phyloP scores from a whole-genome alignment of 768 basidiomycete genomes.

The Chalciporus pseudorubinellus region DNA sequence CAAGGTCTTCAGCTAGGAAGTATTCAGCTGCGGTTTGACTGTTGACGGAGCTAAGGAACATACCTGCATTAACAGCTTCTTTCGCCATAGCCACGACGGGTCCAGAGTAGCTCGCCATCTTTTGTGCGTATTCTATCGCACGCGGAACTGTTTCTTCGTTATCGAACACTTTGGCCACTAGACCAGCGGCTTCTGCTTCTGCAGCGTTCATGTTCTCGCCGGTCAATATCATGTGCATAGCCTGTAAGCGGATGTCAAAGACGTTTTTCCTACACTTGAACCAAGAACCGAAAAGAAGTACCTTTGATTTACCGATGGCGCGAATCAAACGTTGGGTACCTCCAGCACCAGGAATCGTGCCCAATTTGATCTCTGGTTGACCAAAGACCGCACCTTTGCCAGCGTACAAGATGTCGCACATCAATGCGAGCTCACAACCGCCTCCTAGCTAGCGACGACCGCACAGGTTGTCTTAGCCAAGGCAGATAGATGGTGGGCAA shows the following conservation, averaged over 20 bases:
- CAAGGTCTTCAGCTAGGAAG: constrained; percentile 43
- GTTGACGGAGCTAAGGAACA: background rate
- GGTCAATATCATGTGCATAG: constrained; percentile 58
- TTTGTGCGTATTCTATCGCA: constrained; percentile 41
- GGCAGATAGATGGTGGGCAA: background rate
- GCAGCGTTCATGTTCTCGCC: constrained; percentile 45
- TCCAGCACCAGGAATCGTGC: constrained; percentile 91
- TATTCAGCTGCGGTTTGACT: background rate
- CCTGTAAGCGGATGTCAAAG: constrained; percentile 23
- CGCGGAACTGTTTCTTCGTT: constrained; percentile 40
- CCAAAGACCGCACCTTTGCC: constrained; percentile 87
- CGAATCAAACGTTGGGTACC: constrained; percentile 88
- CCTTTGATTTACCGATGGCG: constrained; percentile 77
- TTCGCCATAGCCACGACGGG: constrained; percentile 41
- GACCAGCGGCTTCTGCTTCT: constrained; percentile 45
- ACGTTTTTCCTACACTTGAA: background rate
- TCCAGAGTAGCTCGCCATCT: constrained; percentile 32
- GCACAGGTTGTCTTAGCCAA: too few relatives aligned
- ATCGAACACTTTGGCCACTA: constrained; percentile 45
- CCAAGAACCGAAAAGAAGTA: background rate
- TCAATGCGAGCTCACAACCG: constrained; percentile 93
- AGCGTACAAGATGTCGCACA: constrained; percentile 93
- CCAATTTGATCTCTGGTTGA: constrained; percentile 94
- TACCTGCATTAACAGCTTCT: constrained; percentile 50
- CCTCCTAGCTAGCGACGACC: constrained; percentile 71